phyloP scores from a whole-genome alignment of 306 rosid species.

The Cucumis melo region DNA sequence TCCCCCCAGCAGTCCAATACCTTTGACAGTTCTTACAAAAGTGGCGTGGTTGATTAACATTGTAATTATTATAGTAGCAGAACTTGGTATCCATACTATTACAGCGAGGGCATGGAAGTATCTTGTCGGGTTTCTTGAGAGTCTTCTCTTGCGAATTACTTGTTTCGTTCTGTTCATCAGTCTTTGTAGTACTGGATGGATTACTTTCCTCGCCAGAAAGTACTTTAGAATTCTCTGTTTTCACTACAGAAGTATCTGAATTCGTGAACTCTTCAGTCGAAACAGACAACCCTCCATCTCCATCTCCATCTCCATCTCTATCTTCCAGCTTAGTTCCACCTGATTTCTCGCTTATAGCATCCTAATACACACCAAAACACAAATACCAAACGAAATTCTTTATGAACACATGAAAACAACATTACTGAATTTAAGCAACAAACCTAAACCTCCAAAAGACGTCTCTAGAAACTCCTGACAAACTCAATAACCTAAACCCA shows the following conservation, averaged over 20 bases:
- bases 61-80: slow-evolving; percentile 44
- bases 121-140: slow-evolving; percentile 40
- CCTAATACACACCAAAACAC: slow-evolving; percentile 8
- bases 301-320: neutral
- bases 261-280: slow-evolving; percentile 11
- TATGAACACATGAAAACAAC: neutral
- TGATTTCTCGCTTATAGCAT: slow-evolving; percentile 9
- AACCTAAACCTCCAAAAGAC: neutral
- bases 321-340: slow-evolving; percentile 7
- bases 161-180: slow-evolving; percentile 31
- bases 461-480: neutral
- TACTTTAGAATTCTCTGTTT: slow-evolving; percentile 13
- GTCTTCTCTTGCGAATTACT: slow-evolving; percentile 29
- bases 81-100: slow-evolving; percentile 48
- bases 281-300: slow-evolving; percentile 3
- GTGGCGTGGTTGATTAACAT: slow-evolving; percentile 40
- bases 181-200: slow-evolving; percentile 10
- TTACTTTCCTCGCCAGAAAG: slow-evolving; percentile 21
- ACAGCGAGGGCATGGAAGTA: slow-evolving; percentile 43
- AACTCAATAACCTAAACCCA: neutral
- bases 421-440: neutral
- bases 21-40: slow-evolving; percentile 47
- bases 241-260: slow-evolving; percentile 11
- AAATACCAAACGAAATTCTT: neutral
- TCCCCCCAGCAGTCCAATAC: slow-evolving; percentile 51